Percentiles rank a stretch among this genome's conserved stretches.
phyloP scores from a whole-genome alignment of 1,284 basidiomycete species.

The Rugosomyces carneus region DNA sequence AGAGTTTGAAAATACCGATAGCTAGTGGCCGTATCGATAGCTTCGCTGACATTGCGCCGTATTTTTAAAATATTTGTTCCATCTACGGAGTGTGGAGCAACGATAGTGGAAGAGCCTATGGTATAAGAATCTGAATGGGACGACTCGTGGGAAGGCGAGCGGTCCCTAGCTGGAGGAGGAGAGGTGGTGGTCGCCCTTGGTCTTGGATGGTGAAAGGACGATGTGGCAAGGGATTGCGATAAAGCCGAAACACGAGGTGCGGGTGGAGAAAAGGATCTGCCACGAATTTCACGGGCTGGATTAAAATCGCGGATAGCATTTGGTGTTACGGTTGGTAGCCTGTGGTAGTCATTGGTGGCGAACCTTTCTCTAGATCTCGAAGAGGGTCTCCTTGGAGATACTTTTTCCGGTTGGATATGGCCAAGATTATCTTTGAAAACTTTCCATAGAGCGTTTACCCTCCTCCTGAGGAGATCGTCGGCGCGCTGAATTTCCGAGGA shows the following conservation, averaged over 20 bases:
- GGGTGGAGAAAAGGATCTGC: constrained; percentile 30
- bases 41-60: constrained; percentile 53
- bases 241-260: constrained; percentile 50
- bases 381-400: constrained; percentile 16
- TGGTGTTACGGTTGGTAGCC: constrained; percentile 25
- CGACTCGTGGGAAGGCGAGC: constrained; percentile 19
- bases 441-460: constrained; percentile 62
- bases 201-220: constrained; percentile 51
- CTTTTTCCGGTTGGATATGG: constrained; percentile 38
- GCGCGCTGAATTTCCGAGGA: constrained; percentile 48
- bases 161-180: constrained; percentile 19
- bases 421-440: constrained; percentile 47
- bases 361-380: constrained; percentile 20
- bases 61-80: constrained; percentile 38
- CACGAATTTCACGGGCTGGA: constrained; percentile 37
- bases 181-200: constrained; percentile 22
- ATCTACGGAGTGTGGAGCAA: constrained; percentile 21
- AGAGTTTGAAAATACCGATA: constrained; percentile 57
- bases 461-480: constrained; percentile 47
- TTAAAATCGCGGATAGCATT: constrained; percentile 49
- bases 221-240: constrained; percentile 61
- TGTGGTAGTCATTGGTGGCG: constrained; percentile 17
- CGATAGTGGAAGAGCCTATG: constrained; percentile 27
- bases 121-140: constrained; percentile 27
- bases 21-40: constrained; percentile 60